Evolutionary conservation across 495 filamentous ascomycete species (phyloP).

Genomic region (Aspergillus taichungensis): DNA sequence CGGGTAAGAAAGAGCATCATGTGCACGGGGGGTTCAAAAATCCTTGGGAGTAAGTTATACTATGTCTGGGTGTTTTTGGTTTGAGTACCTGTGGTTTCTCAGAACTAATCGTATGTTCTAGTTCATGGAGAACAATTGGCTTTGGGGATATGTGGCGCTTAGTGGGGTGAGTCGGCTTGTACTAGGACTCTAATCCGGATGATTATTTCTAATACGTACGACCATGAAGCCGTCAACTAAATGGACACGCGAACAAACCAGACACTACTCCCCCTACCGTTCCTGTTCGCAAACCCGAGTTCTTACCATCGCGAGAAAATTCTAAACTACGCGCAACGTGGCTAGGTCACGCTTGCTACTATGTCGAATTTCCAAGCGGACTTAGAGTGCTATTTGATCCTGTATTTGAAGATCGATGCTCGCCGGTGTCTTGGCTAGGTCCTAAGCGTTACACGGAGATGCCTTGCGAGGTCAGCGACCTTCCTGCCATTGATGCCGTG

Average conservation of each 20-base stretch:
- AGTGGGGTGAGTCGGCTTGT: conserved; percentile 12
- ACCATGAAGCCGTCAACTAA: conserved; percentile 43
- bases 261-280: conserved; percentile 60
- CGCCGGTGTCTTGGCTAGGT: conserved; percentile 60
- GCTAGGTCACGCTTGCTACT: conserved; percentile 94
- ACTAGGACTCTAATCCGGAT: neutral
- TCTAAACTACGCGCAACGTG: conserved; percentile 75
- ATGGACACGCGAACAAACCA: conserved; percentile 50
- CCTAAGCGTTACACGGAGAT: conserved; percentile 75
- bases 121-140: conserved; percentile 26
- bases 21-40: conserved; percentile 50
- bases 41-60: conserved; percentile 43
- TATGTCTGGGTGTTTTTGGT: neutral
- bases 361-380: conserved; percentile 82
- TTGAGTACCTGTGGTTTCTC: neutral
- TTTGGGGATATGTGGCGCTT: conserved; percentile 10
- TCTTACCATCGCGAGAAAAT: conserved; percentile 53
- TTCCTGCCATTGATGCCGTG: conserved; percentile 80
- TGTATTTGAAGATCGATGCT: conserved; percentile 84
- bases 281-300: conserved; percentile 58
- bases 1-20: conserved; percentile 48
- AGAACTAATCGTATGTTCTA: conserved; percentile 14
- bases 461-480: conserved; percentile 69
- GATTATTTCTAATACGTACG: neutral
- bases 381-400: conserved; percentile 91